Evolutionary conservation across 176 grass and related monocot genomes (phyloP).

Genomic region (Avena atlantica): DNA sequence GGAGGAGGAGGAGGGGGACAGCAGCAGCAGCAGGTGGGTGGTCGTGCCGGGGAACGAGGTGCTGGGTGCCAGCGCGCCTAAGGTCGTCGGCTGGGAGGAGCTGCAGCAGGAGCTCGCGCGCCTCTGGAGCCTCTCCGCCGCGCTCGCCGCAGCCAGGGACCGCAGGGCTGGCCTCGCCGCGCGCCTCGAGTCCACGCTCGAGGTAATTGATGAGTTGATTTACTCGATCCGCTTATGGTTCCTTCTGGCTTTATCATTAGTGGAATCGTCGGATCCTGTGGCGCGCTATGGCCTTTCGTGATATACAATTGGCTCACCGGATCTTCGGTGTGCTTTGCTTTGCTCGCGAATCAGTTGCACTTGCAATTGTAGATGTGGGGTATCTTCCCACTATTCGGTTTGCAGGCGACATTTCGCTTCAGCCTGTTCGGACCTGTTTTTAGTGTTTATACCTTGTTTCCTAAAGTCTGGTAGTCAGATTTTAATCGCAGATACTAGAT

Average conservation of each 20-base stretch:
- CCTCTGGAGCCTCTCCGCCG: constrained; percentile 76
- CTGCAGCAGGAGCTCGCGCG: constrained; percentile 92
- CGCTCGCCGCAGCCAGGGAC: constrained; percentile 52
- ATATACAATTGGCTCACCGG: not conserved
- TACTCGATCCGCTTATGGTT: not conserved
- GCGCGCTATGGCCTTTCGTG: not conserved
- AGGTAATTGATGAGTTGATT: constrained; percentile 50
- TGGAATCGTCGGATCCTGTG: not conserved
- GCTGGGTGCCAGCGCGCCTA: constrained; percentile 52
- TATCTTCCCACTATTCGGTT: not conserved
- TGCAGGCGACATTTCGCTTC: not conserved
- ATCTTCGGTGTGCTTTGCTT: constrained; percentile 12
- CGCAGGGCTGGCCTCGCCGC: constrained; percentile 64
- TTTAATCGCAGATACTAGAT: constrained; percentile 7
- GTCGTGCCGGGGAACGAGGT: constrained; percentile 52
- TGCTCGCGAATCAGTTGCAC: constrained; percentile 3
- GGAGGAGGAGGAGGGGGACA: constrained; percentile 10
- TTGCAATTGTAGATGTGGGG: not conserved
- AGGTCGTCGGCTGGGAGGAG: constrained; percentile 84
- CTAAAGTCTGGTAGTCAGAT: not conserved
- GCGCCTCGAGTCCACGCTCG: constrained; percentile 60
- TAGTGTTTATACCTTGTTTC: not conserved
- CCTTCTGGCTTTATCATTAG: not conserved
- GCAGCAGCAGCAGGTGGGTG: constrained; percentile 37
- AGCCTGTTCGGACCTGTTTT: not conserved